phyloP scores from a whole-genome alignment of 2,329 filamentous ascomycete species.

The Nakataea oryzae region DNA sequence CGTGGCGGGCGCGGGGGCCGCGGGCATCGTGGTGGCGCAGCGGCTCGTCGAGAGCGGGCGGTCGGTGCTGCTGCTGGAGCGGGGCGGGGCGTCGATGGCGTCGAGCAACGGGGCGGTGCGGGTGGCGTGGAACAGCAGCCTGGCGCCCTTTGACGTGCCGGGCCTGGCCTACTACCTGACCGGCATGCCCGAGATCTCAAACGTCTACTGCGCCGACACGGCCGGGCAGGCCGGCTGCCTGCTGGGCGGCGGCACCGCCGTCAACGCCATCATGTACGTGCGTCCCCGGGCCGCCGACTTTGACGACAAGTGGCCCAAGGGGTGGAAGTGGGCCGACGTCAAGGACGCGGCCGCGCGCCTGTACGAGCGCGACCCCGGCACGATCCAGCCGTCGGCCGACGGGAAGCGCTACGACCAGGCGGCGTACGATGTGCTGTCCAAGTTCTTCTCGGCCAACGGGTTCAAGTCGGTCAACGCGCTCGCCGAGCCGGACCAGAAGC shows the following conservation, averaged over 20 bases:
- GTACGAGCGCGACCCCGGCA: slow-evolving; percentile 16
- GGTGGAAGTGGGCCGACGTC: slow-evolving; percentile 18
- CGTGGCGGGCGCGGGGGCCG: slow-evolving; percentile 24
- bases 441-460: slow-evolving; percentile 7
- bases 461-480: slow-evolving; percentile 10
- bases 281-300: slow-evolving; percentile 18
- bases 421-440: slow-evolving; percentile 7
- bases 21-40: slow-evolving; percentile 23
- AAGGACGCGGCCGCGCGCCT: slow-evolving; percentile 14
- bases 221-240: slow-evolving; percentile 23
- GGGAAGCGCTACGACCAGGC: slow-evolving; percentile 10
- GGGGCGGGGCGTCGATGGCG: slow-evolving; percentile 22
- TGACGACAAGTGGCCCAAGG: slow-evolving; percentile 17
- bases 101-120: slow-evolving; percentile 18
- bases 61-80: slow-evolving; percentile 25
- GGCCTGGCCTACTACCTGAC: slow-evolving; percentile 15
- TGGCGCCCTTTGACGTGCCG: slow-evolving; percentile 20
- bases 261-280: slow-evolving; percentile 23
- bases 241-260: slow-evolving; percentile 22
- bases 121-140: slow-evolving; percentile 20
- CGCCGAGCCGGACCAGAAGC: slow-evolving; percentile 9
- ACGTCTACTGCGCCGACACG: slow-evolving; percentile 23
- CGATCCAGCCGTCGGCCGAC: slow-evolving; percentile 14
- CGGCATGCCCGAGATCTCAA: slow-evolving; percentile 9
- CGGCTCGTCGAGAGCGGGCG: slow-evolving; percentile 23